Evolutionary conservation across 1,284 basidiomycete species (phyloP).

Genomic region (Coniferiporia sulphurascens): DNA sequence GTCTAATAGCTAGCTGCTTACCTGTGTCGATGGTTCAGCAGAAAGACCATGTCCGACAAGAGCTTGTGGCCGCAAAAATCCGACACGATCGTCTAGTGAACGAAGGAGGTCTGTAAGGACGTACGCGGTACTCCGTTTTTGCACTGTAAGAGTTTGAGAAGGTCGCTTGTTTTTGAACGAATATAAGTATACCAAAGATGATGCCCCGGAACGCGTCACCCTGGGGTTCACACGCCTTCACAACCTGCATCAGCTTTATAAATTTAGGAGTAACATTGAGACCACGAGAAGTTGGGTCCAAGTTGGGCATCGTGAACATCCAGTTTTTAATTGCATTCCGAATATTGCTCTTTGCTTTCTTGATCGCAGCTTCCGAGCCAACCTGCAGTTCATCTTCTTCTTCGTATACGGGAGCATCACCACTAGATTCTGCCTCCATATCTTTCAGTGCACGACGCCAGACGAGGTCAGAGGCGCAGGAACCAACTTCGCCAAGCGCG

Average conservation of each 20-base stretch:
- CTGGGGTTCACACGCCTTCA: conserved; percentile 47
- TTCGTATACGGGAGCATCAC: conserved; percentile 27
- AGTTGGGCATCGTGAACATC: conserved; percentile 55
- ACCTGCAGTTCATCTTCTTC: conserved; percentile 29
- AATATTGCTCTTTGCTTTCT: conserved; percentile 28
- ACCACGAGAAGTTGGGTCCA: conserved; percentile 44
- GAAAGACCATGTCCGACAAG: conserved; percentile 28
- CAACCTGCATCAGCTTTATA: conserved; percentile 47
- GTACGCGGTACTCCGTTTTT: conserved; percentile 38
- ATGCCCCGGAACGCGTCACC: conserved; percentile 58
- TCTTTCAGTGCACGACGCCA: conserved; percentile 51
- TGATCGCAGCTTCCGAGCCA: conserved; percentile 21
- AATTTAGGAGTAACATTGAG: conserved; percentile 68
- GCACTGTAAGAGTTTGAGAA: conserved; percentile 33
- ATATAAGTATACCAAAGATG: conserved; percentile 47
- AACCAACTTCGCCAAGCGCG: conserved; percentile 48
- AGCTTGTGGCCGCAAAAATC: conserved; percentile 38
- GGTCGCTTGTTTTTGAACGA: neutral
- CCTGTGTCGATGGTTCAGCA: conserved; percentile 26
- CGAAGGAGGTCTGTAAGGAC: conserved; percentile 44
- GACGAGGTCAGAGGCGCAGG: conserved; percentile 58
- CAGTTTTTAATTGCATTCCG: conserved; percentile 47
- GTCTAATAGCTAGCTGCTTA: neutral
- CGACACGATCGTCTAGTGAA: conserved; percentile 36
- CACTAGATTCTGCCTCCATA: conserved; percentile 28